Evolutionary conservation across 495 filamentous ascomycete genomes (phyloP).

Genomic region (Neurospora tetrasperma): DNA sequence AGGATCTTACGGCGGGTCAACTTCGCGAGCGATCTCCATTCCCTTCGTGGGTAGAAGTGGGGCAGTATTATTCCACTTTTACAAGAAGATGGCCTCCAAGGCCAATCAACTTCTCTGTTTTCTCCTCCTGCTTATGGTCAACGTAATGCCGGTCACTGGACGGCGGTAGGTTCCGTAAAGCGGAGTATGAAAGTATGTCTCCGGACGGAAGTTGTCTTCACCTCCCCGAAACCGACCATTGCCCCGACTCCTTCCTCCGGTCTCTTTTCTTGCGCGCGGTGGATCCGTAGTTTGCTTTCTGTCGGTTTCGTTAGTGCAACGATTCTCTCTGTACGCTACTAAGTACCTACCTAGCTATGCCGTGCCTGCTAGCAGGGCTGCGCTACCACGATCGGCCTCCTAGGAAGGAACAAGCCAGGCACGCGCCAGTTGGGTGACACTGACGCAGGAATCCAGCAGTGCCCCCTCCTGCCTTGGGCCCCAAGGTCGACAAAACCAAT

Average conservation of each 20-base stretch:
- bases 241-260: not conserved
- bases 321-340: not conserved
- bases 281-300: not conserved
- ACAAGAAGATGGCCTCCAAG: too few relatives aligned
- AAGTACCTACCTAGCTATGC: not conserved
- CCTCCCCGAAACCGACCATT: not conserved
- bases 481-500: not conserved
- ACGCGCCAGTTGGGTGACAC: not conserved
- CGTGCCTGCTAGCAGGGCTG: not conserved
- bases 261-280: not conserved
- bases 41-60: too few relatives aligned
- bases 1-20: too few relatives aligned
- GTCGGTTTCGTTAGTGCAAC: not conserved
- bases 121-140: not conserved
- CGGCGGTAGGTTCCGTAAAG: not conserved
- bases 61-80: too few relatives aligned
- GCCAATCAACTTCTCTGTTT: too few relatives aligned
- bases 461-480: not conserved
- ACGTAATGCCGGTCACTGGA: not conserved
- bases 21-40: too few relatives aligned
- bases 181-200: not conserved
- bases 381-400: not conserved
- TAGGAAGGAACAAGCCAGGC: not conserved
- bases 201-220: not conserved
- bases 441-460: not conserved